Evolutionary conservation across 805 yeast genomes (phyloP).

Genomic region (Hanseniaspora meyeri): DNA sequence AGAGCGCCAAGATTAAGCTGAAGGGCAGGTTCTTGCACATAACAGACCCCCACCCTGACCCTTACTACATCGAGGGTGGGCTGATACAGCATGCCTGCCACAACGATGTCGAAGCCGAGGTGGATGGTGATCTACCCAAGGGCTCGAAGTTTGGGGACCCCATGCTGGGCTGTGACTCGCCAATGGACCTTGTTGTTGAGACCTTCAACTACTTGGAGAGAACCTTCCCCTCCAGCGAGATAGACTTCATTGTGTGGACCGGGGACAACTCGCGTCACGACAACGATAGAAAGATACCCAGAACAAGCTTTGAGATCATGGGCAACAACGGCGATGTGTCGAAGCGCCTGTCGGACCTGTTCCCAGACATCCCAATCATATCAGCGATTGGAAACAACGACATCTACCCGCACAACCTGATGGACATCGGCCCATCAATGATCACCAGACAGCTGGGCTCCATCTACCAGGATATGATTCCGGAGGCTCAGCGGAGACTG

Average conservation of each 20-base stretch:
- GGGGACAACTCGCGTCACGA: conserved; percentile 84
- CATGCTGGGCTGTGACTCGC: conserved; percentile 64
- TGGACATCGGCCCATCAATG: conserved; percentile 77
- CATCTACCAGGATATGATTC: conserved; percentile 64
- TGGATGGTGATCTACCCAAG: neutral
- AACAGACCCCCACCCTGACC: conserved; percentile 81
- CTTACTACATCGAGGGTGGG: conserved; percentile 43
- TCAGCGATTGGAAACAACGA: conserved; percentile 81
- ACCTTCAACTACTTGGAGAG: conserved; percentile 57
- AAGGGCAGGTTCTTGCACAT: conserved; percentile 77
- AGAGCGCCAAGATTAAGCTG: conserved; percentile 19
- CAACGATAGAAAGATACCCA: conserved; percentile 59
- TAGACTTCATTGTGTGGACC: conserved; percentile 82
- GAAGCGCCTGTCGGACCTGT: conserved; percentile 13
- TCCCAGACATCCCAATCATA: conserved; percentile 34
- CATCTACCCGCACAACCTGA: conserved; percentile 77
- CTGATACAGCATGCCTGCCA: conserved; percentile 38
- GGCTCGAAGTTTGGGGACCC: conserved; percentile 70
- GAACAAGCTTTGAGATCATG: conserved; percentile 61
- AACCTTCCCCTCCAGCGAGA: conserved; percentile 46
- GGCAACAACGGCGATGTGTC: conserved; percentile 48
- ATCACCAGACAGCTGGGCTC: conserved; percentile 67
- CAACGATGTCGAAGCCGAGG: conserved; percentile 21
- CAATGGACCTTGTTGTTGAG: conserved; percentile 44
- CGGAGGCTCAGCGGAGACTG: conserved; percentile 62